Conservation (phyloP, 2,329 filamentous ascomycete genomes). For the Monosporascus ibericus region DNA sequence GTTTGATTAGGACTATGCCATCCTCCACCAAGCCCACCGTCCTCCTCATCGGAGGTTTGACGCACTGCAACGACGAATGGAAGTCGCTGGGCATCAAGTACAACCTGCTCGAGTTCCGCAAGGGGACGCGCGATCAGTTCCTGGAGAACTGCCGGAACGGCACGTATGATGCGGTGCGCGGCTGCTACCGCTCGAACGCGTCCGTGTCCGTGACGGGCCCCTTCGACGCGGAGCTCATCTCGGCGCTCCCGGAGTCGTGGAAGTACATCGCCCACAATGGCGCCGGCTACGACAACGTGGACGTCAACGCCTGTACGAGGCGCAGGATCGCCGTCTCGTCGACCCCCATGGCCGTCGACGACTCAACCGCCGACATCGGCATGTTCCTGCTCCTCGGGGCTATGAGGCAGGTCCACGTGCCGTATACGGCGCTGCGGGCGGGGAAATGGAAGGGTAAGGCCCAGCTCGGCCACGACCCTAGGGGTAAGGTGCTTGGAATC, state of each 20-base stretch:
- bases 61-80: not conserved
- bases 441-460: conserved; percentile 59
- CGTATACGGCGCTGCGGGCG: conserved; percentile 59
- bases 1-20: not conserved
- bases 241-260: conserved; percentile 45
- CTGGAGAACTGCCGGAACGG: not conserved
- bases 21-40: not conserved
- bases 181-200: not conserved
- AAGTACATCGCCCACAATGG: conserved; percentile 59
- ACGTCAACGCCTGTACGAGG: conserved; percentile 63
- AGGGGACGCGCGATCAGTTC: not conserved
- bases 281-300: conserved; percentile 80
- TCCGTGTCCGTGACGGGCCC: conserved; percentile 53
- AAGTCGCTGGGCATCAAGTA: not conserved
- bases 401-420: conserved; percentile 64
- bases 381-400: conserved; percentile 79
- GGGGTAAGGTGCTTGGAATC: conserved; percentile 74
- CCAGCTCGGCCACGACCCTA: conserved; percentile 63
- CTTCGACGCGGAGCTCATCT: conserved; percentile 65
- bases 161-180: not conserved
- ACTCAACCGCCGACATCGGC: conserved; percentile 74
- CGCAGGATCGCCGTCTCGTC: conserved; percentile 69
- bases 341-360: conserved; percentile 73
- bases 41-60: not conserved
- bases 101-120: not conserved